Percentiles rank a stretch among this genome's conserved stretches.
Evolutionary conservation across 768 basidiomycete genomes (phyloP).

Genomic region (Hericium erinaceus): DNA sequence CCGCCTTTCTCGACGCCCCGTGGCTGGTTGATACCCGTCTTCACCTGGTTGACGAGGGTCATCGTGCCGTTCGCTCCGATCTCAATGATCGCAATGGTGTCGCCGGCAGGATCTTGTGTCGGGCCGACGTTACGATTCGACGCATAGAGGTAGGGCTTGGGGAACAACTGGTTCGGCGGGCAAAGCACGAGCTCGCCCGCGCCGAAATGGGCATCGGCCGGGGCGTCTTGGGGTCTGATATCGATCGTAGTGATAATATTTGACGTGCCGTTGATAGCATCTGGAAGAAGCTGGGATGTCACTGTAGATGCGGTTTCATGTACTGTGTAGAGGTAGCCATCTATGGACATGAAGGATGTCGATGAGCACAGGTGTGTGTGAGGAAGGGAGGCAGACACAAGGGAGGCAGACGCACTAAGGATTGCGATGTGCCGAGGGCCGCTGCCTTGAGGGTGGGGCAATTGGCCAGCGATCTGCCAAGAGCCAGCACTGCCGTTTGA

Average conservation of each 20-base stretch:
- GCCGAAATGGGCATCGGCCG: constrained; percentile 31
- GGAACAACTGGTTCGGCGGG: constrained; percentile 34
- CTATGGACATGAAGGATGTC: constrained; percentile 22
- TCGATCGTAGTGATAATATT: constrained; percentile 41
- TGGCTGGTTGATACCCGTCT: constrained; percentile 53
- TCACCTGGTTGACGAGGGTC: constrained; percentile 42
- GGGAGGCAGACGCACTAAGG: constrained; percentile 19
- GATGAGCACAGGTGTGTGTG: neutral
- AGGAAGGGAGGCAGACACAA: constrained; percentile 1
- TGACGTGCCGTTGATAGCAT: constrained; percentile 38
- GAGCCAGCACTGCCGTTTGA: constrained; percentile 31
- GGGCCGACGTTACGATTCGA: constrained; percentile 56
- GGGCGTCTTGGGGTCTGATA: constrained; percentile 35
- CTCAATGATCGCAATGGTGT: constrained; percentile 56
- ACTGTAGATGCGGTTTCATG: constrained; percentile 51
- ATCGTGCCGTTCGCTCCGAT: constrained; percentile 27
- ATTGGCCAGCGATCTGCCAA: constrained; percentile 50
- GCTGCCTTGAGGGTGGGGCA: constrained; percentile 51
- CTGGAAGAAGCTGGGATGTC: constrained; percentile 47
- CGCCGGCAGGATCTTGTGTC: constrained; percentile 40
- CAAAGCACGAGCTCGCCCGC: constrained; percentile 61
- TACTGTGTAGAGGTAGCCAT: constrained; percentile 39
- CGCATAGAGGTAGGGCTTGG: constrained; percentile 48
- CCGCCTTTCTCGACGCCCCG: constrained; percentile 54
- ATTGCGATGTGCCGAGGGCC: constrained; percentile 45